These are phyloP conservation scores for Mesembryanthemum crystallinum DNA, from an alignment of 148 eudicot genomes.

Conservation along the genomic window DNA sequence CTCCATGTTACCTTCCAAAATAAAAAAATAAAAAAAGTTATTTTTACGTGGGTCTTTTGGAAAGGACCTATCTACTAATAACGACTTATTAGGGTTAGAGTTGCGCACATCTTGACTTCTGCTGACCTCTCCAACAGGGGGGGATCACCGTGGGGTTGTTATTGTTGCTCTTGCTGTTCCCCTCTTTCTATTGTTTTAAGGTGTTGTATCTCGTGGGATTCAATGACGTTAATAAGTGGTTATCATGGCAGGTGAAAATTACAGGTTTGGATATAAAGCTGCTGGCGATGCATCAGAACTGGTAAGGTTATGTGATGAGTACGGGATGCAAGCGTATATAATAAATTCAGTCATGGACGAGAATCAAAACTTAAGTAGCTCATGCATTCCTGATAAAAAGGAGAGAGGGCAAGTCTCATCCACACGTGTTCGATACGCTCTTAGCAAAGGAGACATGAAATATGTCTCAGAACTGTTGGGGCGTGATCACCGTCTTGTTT, in stretches of 20 bases:
- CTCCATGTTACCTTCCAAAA: background rate
- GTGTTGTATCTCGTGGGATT: background rate
- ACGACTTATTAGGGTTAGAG: background rate
- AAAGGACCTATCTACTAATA: background rate
- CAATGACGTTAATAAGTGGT: background rate
- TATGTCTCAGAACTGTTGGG: conserved; percentile 89
- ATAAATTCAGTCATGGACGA: conserved; percentile 84
- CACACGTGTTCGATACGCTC: conserved; percentile 89
- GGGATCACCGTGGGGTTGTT: background rate
- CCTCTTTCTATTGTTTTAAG: background rate
- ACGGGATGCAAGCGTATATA: conserved; percentile 64
- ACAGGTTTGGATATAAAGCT: conserved; percentile 91
- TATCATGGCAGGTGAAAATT: conserved; percentile 70
- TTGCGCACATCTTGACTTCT: background rate
- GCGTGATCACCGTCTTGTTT: conserved; percentile 79
- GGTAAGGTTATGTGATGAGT: conserved; percentile 65
- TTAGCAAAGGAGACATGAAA: conserved; percentile 68
- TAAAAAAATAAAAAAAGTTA: fast-evolving
- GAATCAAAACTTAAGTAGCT: conserved; percentile 36
- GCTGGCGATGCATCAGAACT: conserved; percentile 83
- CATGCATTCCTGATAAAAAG: conserved; percentile 36
- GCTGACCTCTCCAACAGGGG: background rate
- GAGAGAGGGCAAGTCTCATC: conserved; percentile 96
- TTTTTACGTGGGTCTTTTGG: background rate
- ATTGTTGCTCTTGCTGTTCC: background rate